These are phyloP conservation scores for Primulina eburnea DNA, from an alignment of 257 asterid species.

Conservation along the genomic window DNA sequence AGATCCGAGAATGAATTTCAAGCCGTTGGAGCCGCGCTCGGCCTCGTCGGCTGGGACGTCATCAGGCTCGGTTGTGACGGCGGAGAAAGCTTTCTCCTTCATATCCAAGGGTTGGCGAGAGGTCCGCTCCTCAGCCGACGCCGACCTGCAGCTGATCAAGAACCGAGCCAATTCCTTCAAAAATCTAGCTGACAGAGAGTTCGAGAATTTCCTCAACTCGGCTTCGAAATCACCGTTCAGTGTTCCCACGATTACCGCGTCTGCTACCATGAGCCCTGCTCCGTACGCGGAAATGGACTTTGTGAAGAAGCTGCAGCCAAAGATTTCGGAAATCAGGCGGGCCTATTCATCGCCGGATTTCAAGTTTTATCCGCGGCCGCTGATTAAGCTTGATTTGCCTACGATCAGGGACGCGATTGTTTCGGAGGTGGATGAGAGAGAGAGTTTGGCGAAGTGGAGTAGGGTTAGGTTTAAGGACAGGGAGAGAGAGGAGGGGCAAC, in stretches of 20 bases:
- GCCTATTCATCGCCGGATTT: conserved; percentile 87
- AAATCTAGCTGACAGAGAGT: conserved; percentile 69
- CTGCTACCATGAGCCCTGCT: conserved; percentile 47
- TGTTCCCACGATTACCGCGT: conserved; percentile 69
- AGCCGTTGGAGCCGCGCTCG: conserved; percentile 64
- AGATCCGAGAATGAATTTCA: conserved; percentile 39
- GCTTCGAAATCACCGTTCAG: conserved; percentile 74
- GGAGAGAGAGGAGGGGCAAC: conserved; percentile 61
- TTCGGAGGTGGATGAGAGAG: conserved; percentile 58
- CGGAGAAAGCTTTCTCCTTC: conserved; percentile 90
- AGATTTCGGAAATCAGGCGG: conserved; percentile 69
- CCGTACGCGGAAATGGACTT: conserved; percentile 81
- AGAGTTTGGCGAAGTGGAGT: conserved; percentile 50
- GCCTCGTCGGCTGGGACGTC: conserved; percentile 34
- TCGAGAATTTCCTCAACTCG: conserved; percentile 85
- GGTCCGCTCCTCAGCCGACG: conserved; percentile 95
- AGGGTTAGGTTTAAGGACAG: conserved; percentile 50
- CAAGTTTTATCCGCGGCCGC: conserved; percentile 56
- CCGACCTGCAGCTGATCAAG: conserved; percentile 81
- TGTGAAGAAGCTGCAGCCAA: conserved; percentile 79
- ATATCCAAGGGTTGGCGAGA: conserved; percentile 96
- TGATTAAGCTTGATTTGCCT: conserved; percentile 64
- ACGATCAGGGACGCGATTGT: conserved; percentile 80
- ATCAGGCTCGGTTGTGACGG: conserved; percentile 56
- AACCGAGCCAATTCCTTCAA: conserved; percentile 79